Evolutionary conservation across 805 yeast genomes (phyloP), one percentile per base, ranked within the genome.

Genomic region (Kregervanrija pseudodelftensis): DNA sequence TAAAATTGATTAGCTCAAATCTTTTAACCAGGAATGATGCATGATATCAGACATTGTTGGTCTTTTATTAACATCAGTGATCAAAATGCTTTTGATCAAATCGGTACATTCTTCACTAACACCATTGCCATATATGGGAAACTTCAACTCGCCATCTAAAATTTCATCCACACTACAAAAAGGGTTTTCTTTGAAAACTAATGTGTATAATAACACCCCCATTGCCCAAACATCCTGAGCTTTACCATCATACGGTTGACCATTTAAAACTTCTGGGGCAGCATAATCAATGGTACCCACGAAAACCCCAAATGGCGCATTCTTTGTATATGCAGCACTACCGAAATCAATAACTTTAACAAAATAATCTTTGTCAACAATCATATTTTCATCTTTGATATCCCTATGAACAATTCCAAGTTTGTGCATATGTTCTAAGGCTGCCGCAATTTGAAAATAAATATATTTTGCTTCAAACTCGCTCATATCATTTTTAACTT

Each of bases 271-370:
- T 63, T 93, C 99, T 0, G 99, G 99, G 0, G 98, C 95, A 1
- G 98, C 98, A 63, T 91, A 93, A 63, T 93, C 97, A 37, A 93
- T 81, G 0, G 99, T 93, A 2, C 99, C 99, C 2, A 93, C 98
- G 65, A 93, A 91, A 5, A 93, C 96, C 54, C 91, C 96, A 65
- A 91, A 93, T 5, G 98, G 98, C 0, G 97, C 98, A 66, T 83
- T 88, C 52, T 76, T 78, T 15, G 81, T 78, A 61, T 88, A 88
- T 0, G 97, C 96, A 1, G 98, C 95, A 40, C 95, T 83, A 1
- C 99, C 99, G 63, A 89, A 91, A 65, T 91, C 99, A 58, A 91
- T 91, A 49, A 91, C 69, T 60, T 89, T 90, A 42, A 87, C 82
- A 38, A 79, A 72, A 2, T 93, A 95, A 49, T 81, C 74, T 45